Conservation (phyloP, 345 rosid genomes). For the Corchorus capsularis region DNA sequence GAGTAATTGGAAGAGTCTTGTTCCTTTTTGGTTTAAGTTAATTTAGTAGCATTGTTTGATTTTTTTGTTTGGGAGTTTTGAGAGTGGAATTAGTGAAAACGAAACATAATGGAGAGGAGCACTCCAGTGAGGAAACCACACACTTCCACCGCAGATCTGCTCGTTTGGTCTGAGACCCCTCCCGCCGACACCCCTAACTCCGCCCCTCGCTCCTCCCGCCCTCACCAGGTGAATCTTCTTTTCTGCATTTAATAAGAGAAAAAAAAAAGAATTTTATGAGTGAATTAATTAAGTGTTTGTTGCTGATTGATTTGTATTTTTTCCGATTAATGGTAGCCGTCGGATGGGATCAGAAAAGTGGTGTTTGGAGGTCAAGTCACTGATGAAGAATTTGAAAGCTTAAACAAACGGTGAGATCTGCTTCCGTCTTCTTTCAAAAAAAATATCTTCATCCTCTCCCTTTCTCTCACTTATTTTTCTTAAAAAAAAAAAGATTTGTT, state of each 20-base stretch:
- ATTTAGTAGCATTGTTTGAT: background rate
- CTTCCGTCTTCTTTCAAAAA: background rate
- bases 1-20: background rate
- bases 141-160: conserved; percentile 88
- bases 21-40: background rate
- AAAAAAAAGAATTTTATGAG: background rate
- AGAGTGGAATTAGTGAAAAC: background rate
- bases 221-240: conserved; percentile 56
- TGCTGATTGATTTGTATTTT: conserved; percentile 8
- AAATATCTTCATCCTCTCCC: background rate
- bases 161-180: conserved; percentile 75
- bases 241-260: background rate
- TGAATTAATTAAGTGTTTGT: conserved; percentile 11
- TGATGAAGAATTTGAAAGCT: conserved; percentile 83
- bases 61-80: background rate
- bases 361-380: conserved; percentile 99
- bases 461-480: background rate
- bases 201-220: conserved; percentile 64
- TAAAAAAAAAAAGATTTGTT: background rate
- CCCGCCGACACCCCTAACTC: conserved; percentile 46
- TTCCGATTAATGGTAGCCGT: conserved; percentile 55
- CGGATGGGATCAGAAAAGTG: conserved; percentile 92
- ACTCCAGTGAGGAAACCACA: conserved; percentile 80
- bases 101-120: conserved; percentile 62
- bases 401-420: conserved; percentile 81